These are phyloP conservation scores for Stemphylium lycopersici DNA, from an alignment of 2,329 filamentous ascomycete species.

Conservation along the genomic window DNA sequence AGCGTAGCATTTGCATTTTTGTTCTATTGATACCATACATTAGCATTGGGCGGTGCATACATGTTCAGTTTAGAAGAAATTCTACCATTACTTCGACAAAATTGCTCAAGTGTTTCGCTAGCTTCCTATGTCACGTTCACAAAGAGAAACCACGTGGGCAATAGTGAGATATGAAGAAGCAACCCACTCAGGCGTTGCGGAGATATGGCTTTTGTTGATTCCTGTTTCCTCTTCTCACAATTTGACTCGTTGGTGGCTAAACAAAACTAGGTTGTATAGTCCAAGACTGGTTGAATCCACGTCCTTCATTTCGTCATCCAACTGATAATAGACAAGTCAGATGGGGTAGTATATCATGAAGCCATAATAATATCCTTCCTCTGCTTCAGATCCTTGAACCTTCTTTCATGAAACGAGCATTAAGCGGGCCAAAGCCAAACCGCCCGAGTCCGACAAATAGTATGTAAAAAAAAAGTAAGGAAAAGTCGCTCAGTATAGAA, in stretches of 20 bases:
- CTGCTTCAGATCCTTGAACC: not conserved
- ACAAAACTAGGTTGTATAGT: not conserved
- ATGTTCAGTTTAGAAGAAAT: not conserved
- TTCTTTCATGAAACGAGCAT: slow-evolving; percentile 2
- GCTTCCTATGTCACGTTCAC: not conserved
- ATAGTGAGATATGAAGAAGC: not conserved
- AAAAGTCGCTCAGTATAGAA: not conserved
- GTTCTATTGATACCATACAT: slow-evolving; percentile 14
- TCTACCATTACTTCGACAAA: not conserved
- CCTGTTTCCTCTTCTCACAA: not conserved
- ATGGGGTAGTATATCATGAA: not conserved
- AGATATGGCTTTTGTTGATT: slow-evolving; percentile 12
- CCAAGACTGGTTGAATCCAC: not conserved
- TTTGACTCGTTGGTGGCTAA: not conserved
- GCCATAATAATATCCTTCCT: not conserved
- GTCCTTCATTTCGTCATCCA: too few species aligned
- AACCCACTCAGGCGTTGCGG: slow-evolving; percentile 3
- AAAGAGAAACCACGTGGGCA: not conserved
- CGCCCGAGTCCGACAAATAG: not conserved
- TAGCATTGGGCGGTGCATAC: slow-evolving; percentile 9
- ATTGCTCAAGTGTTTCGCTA: too few species aligned
- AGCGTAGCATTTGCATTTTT: not conserved
- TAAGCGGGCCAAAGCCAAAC: not conserved
- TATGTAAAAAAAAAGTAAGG: not conserved
- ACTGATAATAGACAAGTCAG: not conserved